Evolutionary conservation across 352 stramenopile species (phyloP).

Genomic region (Phytophthora megakarya): DNA sequence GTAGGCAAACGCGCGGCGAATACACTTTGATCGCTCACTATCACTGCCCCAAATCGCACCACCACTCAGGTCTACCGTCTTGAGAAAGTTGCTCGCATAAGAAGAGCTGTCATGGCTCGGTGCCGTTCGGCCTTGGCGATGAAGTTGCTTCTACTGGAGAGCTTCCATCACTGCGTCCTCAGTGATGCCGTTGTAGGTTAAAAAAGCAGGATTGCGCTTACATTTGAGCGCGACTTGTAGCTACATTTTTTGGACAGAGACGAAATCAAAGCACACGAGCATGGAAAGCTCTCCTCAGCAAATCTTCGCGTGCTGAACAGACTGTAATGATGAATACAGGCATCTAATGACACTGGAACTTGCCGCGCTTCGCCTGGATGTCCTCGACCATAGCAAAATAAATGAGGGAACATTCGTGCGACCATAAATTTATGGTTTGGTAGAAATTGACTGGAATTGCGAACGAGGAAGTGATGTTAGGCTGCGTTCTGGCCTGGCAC

Average conservation of each 20-base stretch:
- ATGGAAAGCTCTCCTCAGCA: slow-evolving; percentile 16
- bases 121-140: neutral
- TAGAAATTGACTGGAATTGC: too few species aligned
- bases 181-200: too few species aligned
- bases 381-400: slow-evolving; percentile 6
- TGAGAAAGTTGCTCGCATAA: neutral
- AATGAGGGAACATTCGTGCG: slow-evolving; percentile 7
- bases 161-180: too few species aligned
- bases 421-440: neutral
- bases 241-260: slow-evolving; percentile 18
- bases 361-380: slow-evolving; percentile 5
- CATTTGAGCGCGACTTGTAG: slow-evolving; percentile 1
- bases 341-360: neutral
- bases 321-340: slow-evolving; percentile 15
- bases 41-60: too few species aligned
- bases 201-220: neutral
- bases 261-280: slow-evolving; percentile 6
- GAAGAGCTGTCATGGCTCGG: neutral
- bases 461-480: too few species aligned
- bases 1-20: too few species aligned
- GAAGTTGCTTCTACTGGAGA: neutral
- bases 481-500: too few species aligned
- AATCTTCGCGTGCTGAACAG: slow-evolving; percentile 5
- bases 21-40: too few species aligned
- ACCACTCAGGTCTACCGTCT: too few species aligned